Evolutionary conservation across 257 asterid genomes (phyloP).

Genomic region (Eustoma russellianum): DNA sequence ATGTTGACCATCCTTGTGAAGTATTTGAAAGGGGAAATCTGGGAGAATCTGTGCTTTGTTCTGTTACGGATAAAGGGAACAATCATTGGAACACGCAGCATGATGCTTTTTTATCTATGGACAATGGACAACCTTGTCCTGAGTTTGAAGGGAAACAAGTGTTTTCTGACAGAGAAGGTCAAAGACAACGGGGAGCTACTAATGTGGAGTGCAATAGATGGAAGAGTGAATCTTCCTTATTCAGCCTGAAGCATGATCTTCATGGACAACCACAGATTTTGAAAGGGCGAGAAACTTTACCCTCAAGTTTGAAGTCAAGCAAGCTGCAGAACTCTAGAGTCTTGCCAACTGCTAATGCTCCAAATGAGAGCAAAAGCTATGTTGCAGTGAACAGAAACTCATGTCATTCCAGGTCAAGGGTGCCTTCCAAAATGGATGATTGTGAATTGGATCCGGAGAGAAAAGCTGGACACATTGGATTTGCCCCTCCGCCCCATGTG

Average conservation of each 20-base stretch:
- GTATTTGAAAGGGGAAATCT: slow-evolving; percentile 24
- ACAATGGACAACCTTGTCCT: slow-evolving; percentile 15
- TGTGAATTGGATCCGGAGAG: slow-evolving; percentile 40
- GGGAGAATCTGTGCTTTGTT: slow-evolving; percentile 20
- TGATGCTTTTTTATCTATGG: slow-evolving; percentile 9
- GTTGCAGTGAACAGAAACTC: slow-evolving; percentile 25
- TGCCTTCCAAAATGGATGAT: slow-evolving; percentile 24
- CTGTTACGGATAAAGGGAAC: slow-evolving; percentile 24
- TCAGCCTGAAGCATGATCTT: slow-evolving; percentile 18
- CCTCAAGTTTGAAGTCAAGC: slow-evolving; percentile 28
- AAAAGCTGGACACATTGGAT: slow-evolving; percentile 24
- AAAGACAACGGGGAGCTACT: slow-evolving; percentile 20
- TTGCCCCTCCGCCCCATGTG: slow-evolving; percentile 29
- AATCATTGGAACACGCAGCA: slow-evolving; percentile 12
- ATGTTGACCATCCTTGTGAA: slow-evolving; percentile 29
- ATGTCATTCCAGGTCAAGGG: slow-evolving; percentile 18
- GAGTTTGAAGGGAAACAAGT: slow-evolving; percentile 16
- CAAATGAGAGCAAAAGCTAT: slow-evolving; percentile 23
- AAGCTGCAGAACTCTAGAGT: slow-evolving; percentile 19
- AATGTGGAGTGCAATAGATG: slow-evolving; percentile 21
- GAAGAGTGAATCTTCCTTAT: slow-evolving; percentile 22
- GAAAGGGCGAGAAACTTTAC: slow-evolving; percentile 27
- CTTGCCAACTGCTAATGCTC: slow-evolving; percentile 16
- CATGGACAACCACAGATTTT: slow-evolving; percentile 32
- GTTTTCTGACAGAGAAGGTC: slow-evolving; percentile 24